A percentile compares a stretch with the other conserved stretches of the same genome.
phyloP scores from a whole-genome alignment of 2,329 filamentous ascomycete genomes.

The Penicillium janthinellum region DNA sequence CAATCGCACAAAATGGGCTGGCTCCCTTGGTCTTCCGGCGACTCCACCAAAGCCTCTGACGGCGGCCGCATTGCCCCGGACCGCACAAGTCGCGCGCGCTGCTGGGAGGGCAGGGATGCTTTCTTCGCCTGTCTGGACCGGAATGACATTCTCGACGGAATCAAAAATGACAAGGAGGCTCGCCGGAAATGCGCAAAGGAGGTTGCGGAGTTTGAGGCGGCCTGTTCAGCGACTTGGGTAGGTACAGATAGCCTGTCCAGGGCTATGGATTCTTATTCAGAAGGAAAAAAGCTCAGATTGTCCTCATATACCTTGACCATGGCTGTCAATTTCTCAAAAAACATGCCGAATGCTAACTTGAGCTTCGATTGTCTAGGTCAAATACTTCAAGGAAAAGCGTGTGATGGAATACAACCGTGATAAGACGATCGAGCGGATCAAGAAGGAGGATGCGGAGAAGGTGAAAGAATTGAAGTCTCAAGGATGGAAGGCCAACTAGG shows the following conservation, averaged over 20 bases:
- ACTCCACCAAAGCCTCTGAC: conserved; percentile 52
- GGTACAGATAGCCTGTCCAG: conserved; percentile 37
- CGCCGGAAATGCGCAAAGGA: conserved; percentile 62
- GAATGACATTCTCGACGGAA: conserved; percentile 75
- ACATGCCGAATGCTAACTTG: neutral
- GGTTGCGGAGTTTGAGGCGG: conserved; percentile 71
- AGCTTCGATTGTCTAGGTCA: conserved; percentile 62
- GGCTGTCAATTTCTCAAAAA: too few species aligned
- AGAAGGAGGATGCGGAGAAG: conserved; percentile 69
- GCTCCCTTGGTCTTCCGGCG: conserved; percentile 49
- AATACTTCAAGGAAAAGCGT: conserved; percentile 96
- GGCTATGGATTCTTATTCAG: neutral
- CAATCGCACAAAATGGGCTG: conserved; percentile 52
- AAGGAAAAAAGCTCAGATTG: neutral
- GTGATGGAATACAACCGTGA: conserved; percentile 90
- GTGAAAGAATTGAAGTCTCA: conserved; percentile 51
- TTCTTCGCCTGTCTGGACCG: conserved; percentile 89
- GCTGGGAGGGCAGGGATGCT: conserved; percentile 85
- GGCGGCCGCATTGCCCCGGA: conserved; percentile 78
- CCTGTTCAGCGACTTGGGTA: conserved; percentile 91
- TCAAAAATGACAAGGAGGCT: conserved; percentile 60
- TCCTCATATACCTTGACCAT: too few species aligned
- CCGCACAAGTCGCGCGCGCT: conserved; percentile 75
- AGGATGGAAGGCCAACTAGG: conserved; percentile 40
- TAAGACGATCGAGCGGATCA: conserved; percentile 72